Percentiles rank a stretch among this genome's conserved stretches.
Evolutionary conservation across 1,284 basidiomycete genomes (phyloP).

Genomic region (Ganoderma multipileum): DNA sequence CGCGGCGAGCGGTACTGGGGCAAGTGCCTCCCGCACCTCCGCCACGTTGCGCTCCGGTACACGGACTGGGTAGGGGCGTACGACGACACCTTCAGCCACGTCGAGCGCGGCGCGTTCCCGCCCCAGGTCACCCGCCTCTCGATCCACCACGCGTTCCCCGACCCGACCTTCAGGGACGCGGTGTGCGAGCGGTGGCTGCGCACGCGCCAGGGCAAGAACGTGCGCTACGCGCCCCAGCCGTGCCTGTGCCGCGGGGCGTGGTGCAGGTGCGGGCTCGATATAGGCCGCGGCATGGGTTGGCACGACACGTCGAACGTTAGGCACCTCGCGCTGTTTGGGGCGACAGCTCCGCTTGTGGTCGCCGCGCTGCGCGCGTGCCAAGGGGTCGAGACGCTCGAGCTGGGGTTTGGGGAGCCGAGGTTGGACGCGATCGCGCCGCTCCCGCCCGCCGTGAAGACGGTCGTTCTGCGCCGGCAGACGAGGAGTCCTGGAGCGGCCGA

Average conservation of each 20-base stretch:
- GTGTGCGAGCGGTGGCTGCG: conserved; percentile 28
- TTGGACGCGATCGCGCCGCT: conserved; percentile 27
- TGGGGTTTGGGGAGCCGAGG: conserved; percentile 16
- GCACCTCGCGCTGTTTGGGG: conserved; percentile 34
- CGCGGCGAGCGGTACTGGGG: conserved; percentile 24
- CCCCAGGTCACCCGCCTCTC: conserved; percentile 40
- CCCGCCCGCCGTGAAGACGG: conserved; percentile 32
- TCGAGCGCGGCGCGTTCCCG: conserved; percentile 40
- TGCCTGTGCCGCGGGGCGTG: no score
- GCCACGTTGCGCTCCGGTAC: conserved; percentile 42
- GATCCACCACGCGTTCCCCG: conserved; percentile 37
- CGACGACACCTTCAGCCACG: conserved; percentile 43
- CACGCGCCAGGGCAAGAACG: conserved; percentile 14
- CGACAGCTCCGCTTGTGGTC: conserved; percentile 37
- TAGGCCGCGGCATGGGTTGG: no score
- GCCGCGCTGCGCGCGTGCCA: conserved; percentile 38
- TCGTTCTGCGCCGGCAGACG: conserved; percentile 30
- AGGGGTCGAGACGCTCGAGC: conserved; percentile 34
- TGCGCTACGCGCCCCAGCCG: conserved; percentile 24
- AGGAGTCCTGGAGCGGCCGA: no score
- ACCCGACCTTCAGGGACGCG: conserved; percentile 10
- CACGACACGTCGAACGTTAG: conserved; percentile 29
- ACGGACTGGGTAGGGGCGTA: conserved; percentile 39
- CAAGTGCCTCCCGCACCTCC: conserved; percentile 41
- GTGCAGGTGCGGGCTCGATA: no score